These are phyloP conservation scores for Apiospora saccharicola DNA, from an alignment of 2,329 filamentous ascomycete genomes.

Conservation along the genomic window DNA sequence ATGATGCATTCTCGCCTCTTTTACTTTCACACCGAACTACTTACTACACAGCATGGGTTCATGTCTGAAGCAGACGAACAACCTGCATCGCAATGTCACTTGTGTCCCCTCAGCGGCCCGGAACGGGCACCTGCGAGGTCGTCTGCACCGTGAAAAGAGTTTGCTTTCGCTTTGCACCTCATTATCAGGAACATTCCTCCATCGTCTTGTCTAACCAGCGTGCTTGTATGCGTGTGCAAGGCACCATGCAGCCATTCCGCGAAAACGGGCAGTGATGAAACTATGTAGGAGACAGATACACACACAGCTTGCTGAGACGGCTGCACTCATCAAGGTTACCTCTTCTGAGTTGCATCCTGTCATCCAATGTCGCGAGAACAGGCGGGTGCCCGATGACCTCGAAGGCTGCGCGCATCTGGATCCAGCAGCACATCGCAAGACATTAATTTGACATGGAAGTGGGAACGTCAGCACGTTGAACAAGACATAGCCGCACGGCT, in stretches of 20 bases:
- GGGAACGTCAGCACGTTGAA: neutral
- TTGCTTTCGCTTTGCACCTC: neutral
- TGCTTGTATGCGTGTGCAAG: neutral
- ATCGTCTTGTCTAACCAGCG: neutral
- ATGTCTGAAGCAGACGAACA: neutral
- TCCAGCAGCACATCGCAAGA: neutral
- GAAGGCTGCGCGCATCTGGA: neutral
- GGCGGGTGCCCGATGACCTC: neutral
- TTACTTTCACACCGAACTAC: neutral
- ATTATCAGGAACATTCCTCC: neutral
- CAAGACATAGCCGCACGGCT: neutral
- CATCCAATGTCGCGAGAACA: neutral
- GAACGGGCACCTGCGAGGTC: neutral
- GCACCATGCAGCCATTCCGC: neutral
- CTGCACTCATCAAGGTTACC: neutral
- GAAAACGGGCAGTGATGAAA: neutral
- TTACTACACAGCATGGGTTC: neutral
- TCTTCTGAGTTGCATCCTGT: neutral
- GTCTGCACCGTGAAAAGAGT: neutral
- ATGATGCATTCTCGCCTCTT: conserved; percentile 1
- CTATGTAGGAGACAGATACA: neutral
- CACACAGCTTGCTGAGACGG: no score
- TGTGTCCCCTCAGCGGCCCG: neutral
- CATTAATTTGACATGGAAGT: neutral
- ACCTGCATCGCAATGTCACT: neutral